phyloP scores from a whole-genome alignment of 345 rosid species.

The Psidium guajava region DNA sequence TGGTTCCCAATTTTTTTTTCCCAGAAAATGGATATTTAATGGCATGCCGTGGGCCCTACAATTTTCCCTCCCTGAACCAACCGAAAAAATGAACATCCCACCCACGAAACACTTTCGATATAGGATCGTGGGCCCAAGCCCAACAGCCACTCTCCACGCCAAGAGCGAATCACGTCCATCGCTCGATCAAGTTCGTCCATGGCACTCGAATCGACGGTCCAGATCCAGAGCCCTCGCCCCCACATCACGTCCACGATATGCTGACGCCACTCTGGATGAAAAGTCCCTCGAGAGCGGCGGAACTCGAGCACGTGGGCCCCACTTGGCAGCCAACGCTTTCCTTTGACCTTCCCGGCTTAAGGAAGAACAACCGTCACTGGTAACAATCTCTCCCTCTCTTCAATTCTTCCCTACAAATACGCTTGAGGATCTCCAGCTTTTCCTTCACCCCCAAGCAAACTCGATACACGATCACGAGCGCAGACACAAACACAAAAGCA shows the following conservation, averaged over 20 bases:
- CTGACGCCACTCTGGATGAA: neutral
- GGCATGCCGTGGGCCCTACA: neutral
- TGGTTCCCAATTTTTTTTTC: too few relatives aligned
- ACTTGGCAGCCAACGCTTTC: slow-evolving; percentile 25
- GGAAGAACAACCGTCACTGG: neutral
- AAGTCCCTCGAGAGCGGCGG: neutral
- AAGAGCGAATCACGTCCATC: neutral
- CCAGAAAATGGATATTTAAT: too few relatives aligned
- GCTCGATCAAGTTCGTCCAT: neutral
- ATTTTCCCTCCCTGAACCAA: neutral
- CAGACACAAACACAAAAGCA: neutral
- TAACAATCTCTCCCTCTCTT: neutral
- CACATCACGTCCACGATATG: neutral
- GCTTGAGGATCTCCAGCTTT: neutral
- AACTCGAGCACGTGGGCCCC: slow-evolving; percentile 6
- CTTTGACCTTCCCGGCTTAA: slow-evolving; percentile 21
- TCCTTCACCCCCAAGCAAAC: neutral
- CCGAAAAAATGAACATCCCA: neutral
- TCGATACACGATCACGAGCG: neutral
- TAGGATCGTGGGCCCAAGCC: neutral
- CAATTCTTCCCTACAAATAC: neutral
- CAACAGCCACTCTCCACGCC: neutral
- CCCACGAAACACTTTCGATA: neutral
- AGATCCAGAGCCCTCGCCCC: neutral
- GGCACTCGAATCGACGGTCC: neutral